Evolutionary conservation across 306 rosid species (phyloP).

Genomic region (Rosa rugosa): DNA sequence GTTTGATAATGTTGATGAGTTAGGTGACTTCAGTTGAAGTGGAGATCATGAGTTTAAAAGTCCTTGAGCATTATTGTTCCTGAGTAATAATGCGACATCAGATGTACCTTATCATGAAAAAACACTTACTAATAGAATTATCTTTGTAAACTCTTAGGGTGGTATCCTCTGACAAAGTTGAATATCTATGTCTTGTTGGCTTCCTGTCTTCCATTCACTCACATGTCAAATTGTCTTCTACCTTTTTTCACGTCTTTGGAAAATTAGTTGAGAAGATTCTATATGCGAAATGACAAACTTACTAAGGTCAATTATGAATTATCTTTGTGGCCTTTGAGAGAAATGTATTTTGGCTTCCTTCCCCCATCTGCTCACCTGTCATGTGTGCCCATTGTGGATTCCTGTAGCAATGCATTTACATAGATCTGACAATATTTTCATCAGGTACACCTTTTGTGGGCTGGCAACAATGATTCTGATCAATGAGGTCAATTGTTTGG

Average conservation of each 20-base stretch:
- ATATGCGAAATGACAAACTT: background rate
- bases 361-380: background rate
- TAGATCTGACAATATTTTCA: constrained; percentile 21
- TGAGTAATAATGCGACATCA: background rate
- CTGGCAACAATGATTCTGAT: constrained; percentile 90
- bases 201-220: background rate
- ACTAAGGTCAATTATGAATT: background rate
- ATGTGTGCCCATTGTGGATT: background rate
- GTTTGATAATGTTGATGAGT: background rate
- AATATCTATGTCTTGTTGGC: background rate
- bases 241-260: background rate
- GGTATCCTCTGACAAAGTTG: background rate
- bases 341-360: background rate
- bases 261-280: background rate
- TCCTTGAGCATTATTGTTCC: background rate
- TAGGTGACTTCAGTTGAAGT: background rate
- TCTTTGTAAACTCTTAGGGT: background rate
- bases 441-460: constrained; percentile 92
- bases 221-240: background rate
- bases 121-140: background rate
- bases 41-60: background rate
- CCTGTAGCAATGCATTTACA: constrained; percentile 11
- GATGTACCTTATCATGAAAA: background rate
- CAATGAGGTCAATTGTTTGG: constrained; percentile 77
- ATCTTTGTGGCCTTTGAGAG: background rate